A percentile compares a stretch with the other conserved stretches of the same genome.
Conservation (phyloP, 225 moss, liverwort and hornwort species). For the Neckera pumila region DNA sequence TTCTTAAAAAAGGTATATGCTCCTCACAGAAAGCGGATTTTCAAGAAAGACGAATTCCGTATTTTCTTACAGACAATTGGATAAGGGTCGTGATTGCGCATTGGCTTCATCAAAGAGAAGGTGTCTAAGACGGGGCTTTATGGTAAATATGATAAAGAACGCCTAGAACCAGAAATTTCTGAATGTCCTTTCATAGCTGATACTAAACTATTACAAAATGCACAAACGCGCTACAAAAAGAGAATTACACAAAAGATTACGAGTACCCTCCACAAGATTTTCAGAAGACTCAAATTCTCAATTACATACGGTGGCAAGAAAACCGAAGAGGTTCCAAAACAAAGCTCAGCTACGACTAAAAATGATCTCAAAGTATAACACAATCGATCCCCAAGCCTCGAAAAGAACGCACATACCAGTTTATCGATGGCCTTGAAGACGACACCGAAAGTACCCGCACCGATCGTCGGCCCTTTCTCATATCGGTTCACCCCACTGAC, state of each 20-base stretch:
- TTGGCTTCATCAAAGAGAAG: neutral
- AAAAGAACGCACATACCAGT: conserved; percentile 32
- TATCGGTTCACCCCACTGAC: conserved; percentile 68
- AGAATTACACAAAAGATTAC: neutral
- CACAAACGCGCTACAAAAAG: neutral
- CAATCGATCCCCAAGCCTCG: neutral
- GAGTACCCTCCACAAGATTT: neutral
- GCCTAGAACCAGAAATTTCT: neutral
- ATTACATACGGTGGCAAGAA: neutral
- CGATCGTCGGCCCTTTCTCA: conserved; percentile 73
- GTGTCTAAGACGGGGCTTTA: neutral
- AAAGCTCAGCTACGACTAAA: neutral
- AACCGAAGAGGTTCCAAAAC: neutral
- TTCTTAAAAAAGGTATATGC: neutral
- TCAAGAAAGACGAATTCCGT: neutral
- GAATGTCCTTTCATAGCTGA: neutral
- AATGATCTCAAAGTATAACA: neutral
- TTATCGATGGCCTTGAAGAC: conserved; percentile 92
- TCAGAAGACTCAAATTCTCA: neutral
- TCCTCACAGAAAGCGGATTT: neutral
- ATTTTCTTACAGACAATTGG: neutral
- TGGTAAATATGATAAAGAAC: neutral
- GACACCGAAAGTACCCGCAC: conserved; percentile 91
- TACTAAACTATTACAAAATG: neutral
- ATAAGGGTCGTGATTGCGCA: neutral